Percentiles rank a stretch among this genome's conserved stretches.
Conservation (phyloP, 306 rosid genomes). For the Trifolium dubium region DNA sequence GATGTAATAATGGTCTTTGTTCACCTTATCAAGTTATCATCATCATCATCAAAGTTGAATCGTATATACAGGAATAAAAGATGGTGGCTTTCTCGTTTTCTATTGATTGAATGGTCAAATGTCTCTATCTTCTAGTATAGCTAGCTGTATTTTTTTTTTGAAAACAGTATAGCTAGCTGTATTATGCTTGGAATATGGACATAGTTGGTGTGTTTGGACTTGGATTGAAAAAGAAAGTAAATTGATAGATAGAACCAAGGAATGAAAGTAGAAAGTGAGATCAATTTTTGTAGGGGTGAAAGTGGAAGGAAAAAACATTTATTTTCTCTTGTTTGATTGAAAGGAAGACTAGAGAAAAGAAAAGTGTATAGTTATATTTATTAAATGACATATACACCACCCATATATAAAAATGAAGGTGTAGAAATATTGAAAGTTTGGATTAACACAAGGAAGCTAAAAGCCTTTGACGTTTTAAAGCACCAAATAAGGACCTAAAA, state of each 20-base stretch:
- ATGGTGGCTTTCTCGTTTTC: conserved; percentile 9
- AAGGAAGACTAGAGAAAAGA: not conserved
- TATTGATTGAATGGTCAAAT: conserved; percentile 26
- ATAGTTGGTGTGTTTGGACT: not conserved
- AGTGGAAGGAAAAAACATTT: not conserved
- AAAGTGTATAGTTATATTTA: not conserved
- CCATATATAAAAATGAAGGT: not conserved
- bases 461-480: not conserved
- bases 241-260: not conserved
- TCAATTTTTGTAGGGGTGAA: not conserved
- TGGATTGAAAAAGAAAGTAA: not conserved
- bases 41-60: conserved; percentile 30
- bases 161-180: no score
- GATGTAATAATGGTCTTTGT: conserved; percentile 26
- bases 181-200: not conserved
- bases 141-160: no score
- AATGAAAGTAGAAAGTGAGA: not conserved
- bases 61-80: conserved; percentile 34
- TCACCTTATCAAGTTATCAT: not conserved
- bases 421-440: not conserved
- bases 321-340: not conserved
- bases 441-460: not conserved
- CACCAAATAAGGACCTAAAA: no score
- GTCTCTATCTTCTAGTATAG: not conserved
- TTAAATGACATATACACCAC: not conserved